These are phyloP conservation scores for Nicotiana tabacum DNA, from an alignment of 257 asterid species.

Conservation along the genomic window DNA sequence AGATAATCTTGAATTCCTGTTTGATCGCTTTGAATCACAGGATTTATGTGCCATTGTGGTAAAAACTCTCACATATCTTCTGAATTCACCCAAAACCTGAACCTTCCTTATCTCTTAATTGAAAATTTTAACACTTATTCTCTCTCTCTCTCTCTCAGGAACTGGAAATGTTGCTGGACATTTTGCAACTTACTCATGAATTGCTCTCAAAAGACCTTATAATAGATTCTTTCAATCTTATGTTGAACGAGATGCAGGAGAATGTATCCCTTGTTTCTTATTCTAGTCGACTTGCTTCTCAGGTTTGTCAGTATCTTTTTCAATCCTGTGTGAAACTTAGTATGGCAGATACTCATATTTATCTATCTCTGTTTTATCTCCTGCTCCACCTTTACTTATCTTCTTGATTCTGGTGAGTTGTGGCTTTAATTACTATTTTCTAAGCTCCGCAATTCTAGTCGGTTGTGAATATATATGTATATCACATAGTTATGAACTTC, in stretches of 20 bases:
- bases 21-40: slow-evolving; percentile 91
- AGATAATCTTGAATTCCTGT: slow-evolving; percentile 85
- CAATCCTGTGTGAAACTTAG: background rate
- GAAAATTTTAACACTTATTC: background rate
- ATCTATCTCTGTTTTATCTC: background rate
- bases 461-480: background rate
- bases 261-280: slow-evolving; percentile 90
- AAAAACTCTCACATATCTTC: slow-evolving; percentile 22
- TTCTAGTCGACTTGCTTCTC: slow-evolving; percentile 96
- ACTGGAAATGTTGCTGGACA: slow-evolving; percentile 75
- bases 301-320: slow-evolving; percentile 39
- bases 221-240: slow-evolving; percentile 77
- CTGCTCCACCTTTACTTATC: background rate
- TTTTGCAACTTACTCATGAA: slow-evolving; percentile 82
- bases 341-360: background rate
- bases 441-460: background rate
- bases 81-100: background rate
- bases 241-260: slow-evolving; percentile 96
- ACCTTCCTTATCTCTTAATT: slow-evolving; percentile 4
- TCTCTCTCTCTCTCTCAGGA: slow-evolving; percentile 40
- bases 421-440: background rate
- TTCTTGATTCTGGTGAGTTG: background rate
- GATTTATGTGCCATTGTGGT: slow-evolving; percentile 94
- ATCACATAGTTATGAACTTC: background rate
- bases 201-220: slow-evolving; percentile 68